phyloP scores from a whole-genome alignment of 1,284 basidiomycete species.

The Cerioporus squamosus region DNA sequence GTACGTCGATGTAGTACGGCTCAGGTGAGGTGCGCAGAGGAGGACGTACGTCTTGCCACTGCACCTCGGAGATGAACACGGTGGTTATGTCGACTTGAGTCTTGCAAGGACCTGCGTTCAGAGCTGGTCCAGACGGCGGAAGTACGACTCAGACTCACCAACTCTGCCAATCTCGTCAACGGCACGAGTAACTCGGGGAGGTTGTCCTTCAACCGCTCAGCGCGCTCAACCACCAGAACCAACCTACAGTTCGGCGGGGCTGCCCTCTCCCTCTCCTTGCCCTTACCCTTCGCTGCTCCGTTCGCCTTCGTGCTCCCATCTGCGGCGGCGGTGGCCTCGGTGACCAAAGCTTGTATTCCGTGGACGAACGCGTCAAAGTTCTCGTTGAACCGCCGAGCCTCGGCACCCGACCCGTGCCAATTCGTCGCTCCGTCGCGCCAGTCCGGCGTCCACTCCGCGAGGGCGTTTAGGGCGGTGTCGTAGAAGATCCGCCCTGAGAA shows the following conservation, averaged over 20 bases:
- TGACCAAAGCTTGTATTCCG: conserved; percentile 48
- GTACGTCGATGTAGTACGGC: conserved; percentile 74
- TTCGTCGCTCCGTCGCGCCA: conserved; percentile 67
- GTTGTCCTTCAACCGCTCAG: conserved; percentile 66
- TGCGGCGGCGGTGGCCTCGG: conserved; percentile 13
- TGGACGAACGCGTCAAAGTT: conserved; percentile 73
- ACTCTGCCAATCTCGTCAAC: conserved; percentile 71
- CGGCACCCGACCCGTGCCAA: conserved; percentile 46
- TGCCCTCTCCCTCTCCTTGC: conserved; percentile 28
- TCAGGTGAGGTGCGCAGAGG: conserved; percentile 73
- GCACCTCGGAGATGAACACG: conserved; percentile 68
- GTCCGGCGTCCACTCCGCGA: conserved; percentile 55
- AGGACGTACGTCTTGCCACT: conserved; percentile 80
- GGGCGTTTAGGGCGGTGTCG: conserved; percentile 64
- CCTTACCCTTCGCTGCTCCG: conserved; percentile 41
- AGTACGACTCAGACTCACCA: conserved; percentile 53
- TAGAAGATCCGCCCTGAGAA: conserved; percentile 71
- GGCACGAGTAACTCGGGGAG: conserved; percentile 73
- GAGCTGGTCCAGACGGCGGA: background rate
- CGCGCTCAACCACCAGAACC: conserved; percentile 69
- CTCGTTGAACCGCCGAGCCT: conserved; percentile 52
- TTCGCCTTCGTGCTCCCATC: conserved; percentile 22
- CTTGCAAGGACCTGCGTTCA: conserved; percentile 33
- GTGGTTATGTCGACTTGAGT: conserved; percentile 53
- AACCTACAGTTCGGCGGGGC: conserved; percentile 43